phyloP scores from a whole-genome alignment of 78 protist species.

The Chrysochromulina tobinii region DNA sequence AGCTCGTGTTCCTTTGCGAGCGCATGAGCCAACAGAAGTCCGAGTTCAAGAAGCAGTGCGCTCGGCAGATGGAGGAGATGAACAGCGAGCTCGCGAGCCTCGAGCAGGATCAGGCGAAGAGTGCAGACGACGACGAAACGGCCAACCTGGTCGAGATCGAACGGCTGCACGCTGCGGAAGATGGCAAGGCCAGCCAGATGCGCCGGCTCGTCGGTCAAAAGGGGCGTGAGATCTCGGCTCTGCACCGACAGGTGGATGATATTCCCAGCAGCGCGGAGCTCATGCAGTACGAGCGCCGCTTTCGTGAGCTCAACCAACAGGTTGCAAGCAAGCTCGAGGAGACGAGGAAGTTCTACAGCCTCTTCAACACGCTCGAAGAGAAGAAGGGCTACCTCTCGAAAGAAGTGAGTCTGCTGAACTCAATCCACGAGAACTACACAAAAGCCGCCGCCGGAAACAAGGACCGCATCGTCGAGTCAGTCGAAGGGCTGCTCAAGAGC shows the following conservation, averaged over 20 bases:
- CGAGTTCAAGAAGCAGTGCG: slow-evolving; percentile 31
- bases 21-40: neutral
- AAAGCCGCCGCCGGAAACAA: neutral
- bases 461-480: neutral
- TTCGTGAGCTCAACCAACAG: slow-evolving; percentile 88
- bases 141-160: slow-evolving; percentile 44
- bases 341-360: slow-evolving; percentile 76
- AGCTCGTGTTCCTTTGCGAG: neutral
- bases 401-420: slow-evolving; percentile 64
- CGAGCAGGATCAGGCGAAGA: neutral
- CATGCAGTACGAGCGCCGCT: slow-evolving; percentile 86
- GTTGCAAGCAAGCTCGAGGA: slow-evolving; percentile 75
- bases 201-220: neutral
- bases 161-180: slow-evolving; percentile 45
- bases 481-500: neutral
- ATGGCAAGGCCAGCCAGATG: neutral
- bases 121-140: slow-evolving; percentile 29
- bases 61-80: neutral
- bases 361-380: slow-evolving; percentile 80
- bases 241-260: slow-evolving; percentile 79
- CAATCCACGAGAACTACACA: slow-evolving; percentile 37
- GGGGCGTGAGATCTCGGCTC: slow-evolving; percentile 51
- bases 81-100: neutral
- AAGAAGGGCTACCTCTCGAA: slow-evolving; percentile 41
- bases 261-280: slow-evolving; percentile 91